These are phyloP conservation scores for Aeschynomene evenia DNA, from an alignment of 306 rosid genomes.

Conservation along the genomic window DNA sequence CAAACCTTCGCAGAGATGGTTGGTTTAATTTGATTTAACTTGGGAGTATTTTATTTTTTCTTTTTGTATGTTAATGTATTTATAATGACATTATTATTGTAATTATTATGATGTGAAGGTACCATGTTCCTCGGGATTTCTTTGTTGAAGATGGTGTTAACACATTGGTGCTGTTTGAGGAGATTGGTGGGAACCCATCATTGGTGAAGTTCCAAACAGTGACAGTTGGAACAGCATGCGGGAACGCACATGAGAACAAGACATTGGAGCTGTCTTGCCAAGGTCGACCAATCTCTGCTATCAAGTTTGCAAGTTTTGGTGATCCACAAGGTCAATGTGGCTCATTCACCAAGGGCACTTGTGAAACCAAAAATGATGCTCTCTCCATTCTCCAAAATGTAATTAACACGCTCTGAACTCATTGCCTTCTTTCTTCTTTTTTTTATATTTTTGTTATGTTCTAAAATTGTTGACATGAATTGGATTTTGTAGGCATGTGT, in stretches of 20 bases:
- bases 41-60: rapidly evolving
- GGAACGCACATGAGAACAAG: constrained; percentile 35
- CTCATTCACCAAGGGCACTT: constrained; percentile 38
- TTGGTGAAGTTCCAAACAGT: constrained; percentile 41
- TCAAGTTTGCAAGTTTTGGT: constrained; percentile 54
- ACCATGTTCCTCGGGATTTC: constrained; percentile 54
- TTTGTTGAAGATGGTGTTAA: constrained; percentile 39
- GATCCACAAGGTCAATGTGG: constrained; percentile 51
- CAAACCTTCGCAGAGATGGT: constrained; percentile 53
- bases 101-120: too few relatives aligned
- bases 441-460: background rate
- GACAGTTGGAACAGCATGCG: constrained; percentile 33
- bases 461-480: background rate
- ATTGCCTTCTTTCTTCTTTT: background rate
- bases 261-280: constrained; percentile 45
- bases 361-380: constrained; percentile 28
- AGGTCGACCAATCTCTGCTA: constrained; percentile 37
- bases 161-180: constrained; percentile 53
- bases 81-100: too few relatives aligned
- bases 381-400: constrained; percentile 31
- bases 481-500: constrained; percentile 39
- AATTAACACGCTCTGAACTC: background rate
- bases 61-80: background rate
- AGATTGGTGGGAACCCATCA: constrained; percentile 53
- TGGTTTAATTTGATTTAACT: background rate